phyloP scores from a whole-genome alignment of 2,329 filamentous ascomycete species.

The Xylaria sp. region DNA sequence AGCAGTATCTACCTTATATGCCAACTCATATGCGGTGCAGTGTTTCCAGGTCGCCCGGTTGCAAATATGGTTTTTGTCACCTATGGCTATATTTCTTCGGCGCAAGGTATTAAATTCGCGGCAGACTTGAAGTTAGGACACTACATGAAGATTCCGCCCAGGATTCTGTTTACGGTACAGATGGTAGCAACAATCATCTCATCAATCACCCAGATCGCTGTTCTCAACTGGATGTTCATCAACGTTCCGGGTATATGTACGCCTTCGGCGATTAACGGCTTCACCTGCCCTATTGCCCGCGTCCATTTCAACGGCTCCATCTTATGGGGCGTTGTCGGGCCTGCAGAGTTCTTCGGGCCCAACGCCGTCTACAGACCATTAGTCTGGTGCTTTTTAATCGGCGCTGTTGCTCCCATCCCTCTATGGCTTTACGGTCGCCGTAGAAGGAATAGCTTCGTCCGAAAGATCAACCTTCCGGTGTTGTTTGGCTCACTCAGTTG shows the following conservation, averaged over 20 bases:
- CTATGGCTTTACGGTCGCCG: conserved; percentile 77
- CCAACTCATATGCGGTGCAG: conserved; percentile 82
- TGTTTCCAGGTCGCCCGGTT: conserved; percentile 86
- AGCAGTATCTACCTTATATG: conserved; percentile 88
- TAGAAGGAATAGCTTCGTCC: conserved; percentile 69
- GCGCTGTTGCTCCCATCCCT: conserved; percentile 77
- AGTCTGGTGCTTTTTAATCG: conserved; percentile 84
- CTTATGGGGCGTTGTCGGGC: conserved; percentile 89
- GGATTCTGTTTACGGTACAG: conserved; percentile 82
- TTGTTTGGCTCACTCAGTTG: conserved; percentile 84
- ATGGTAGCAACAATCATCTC: conserved; percentile 80
- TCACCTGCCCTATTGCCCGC: conserved; percentile 86
- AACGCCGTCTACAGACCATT: conserved; percentile 79
- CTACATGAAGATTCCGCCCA: conserved; percentile 87
- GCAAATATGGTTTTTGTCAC: conserved; percentile 95
- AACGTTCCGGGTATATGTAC: conserved; percentile 84
- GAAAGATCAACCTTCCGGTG: conserved; percentile 84
- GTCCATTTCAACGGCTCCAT: conserved; percentile 93
- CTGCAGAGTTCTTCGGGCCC: conserved; percentile 82
- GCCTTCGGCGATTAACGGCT: conserved; percentile 81
- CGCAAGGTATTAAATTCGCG: conserved; percentile 89
- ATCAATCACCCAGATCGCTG: conserved; percentile 82
- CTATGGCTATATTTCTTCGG: conserved; percentile 89
- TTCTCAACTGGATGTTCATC: conserved; percentile 90
- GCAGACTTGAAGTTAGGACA: conserved; percentile 88